phyloP scores from a whole-genome alignment of 805 yeast genomes.

The Starmerella vitae region DNA sequence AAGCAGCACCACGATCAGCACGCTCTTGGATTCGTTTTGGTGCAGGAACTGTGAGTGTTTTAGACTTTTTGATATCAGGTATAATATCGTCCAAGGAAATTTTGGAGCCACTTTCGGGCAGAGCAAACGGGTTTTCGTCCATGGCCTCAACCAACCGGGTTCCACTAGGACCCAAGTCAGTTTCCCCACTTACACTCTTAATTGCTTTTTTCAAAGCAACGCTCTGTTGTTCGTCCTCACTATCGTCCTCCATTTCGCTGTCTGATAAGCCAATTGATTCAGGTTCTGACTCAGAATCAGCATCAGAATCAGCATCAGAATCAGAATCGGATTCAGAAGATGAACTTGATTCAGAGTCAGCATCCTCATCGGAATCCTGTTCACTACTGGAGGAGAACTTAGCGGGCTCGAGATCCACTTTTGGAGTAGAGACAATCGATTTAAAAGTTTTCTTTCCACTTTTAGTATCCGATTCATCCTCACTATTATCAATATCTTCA shows the following conservation, averaged over 20 bases:
- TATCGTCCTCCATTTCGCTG: conserved; percentile 22
- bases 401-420: too few species aligned
- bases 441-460: background rate
- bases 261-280: conserved; percentile 2
- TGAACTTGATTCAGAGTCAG: conserved; percentile 15
- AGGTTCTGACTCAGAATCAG: conserved; percentile 18
- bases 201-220: conserved; percentile 31
- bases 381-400: too few species aligned
- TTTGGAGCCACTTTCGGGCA: conserved; percentile 20
- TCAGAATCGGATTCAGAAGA: conserved; percentile 8
- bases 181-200: conserved; percentile 24
- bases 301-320: conserved; percentile 14
- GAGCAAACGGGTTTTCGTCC: conserved; percentile 26
- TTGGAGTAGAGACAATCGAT: background rate
- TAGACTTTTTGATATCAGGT: conserved; percentile 36
- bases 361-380: conserved; percentile 2
- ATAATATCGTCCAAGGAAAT: conserved; percentile 39
- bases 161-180: background rate
- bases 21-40: conserved; percentile 77
- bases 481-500: conserved; percentile 32
- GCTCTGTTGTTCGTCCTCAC: conserved; percentile 38
- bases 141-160: conserved; percentile 23
- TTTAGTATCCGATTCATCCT: conserved; percentile 1
- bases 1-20: conserved; percentile 79
- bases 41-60: conserved; percentile 61